Evolutionary conservation across 257 asterid species (phyloP).

Genomic region (Rehmannia glutinosa): DNA sequence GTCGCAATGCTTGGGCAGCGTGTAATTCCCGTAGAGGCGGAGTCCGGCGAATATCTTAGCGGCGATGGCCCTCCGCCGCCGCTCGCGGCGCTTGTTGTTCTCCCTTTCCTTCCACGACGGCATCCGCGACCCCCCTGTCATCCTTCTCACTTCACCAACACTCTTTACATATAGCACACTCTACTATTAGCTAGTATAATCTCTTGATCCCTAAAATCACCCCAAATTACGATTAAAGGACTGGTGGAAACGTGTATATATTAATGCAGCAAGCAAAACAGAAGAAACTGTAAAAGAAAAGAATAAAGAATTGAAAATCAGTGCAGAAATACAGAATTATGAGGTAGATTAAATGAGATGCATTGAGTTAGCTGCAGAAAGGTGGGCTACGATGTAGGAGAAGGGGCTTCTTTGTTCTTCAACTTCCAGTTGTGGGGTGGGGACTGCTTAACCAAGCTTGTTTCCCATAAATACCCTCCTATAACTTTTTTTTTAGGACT

Average conservation of each 20-base stretch:
- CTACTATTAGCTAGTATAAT: too few relatives aligned
- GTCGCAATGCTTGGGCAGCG: slow-evolving; percentile 78
- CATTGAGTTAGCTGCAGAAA: slow-evolving; percentile 14
- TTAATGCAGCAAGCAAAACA: not conserved
- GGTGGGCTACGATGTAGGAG: slow-evolving; percentile 13
- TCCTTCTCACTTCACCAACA: too few relatives aligned
- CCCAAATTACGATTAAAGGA: too few relatives aligned
- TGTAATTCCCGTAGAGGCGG: slow-evolving; percentile 66
- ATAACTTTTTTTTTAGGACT: not conserved
- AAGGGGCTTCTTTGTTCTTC: too few relatives aligned
- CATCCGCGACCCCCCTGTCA: slow-evolving; percentile 31
- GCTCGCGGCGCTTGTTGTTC: slow-evolving; percentile 73
- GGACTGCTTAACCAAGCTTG: not conserved
- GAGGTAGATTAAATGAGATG: slow-evolving; percentile 1
- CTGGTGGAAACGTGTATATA: not conserved
- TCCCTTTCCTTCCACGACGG: slow-evolving; percentile 91
- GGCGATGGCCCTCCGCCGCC: slow-evolving; percentile 73
- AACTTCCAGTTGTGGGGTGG: not conserved
- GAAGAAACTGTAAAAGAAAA: not conserved
- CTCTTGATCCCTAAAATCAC: too few relatives aligned
- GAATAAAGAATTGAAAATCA: not conserved
- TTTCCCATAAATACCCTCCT: not conserved
- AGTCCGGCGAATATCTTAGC: slow-evolving; percentile 77
- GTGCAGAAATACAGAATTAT: not conserved
- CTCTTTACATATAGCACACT: not conserved